A percentile compares a stretch with the other conserved stretches of the same genome.
phyloP scores from a whole-genome alignment of 306 rosid genomes.

The Biancaea sappan region DNA sequence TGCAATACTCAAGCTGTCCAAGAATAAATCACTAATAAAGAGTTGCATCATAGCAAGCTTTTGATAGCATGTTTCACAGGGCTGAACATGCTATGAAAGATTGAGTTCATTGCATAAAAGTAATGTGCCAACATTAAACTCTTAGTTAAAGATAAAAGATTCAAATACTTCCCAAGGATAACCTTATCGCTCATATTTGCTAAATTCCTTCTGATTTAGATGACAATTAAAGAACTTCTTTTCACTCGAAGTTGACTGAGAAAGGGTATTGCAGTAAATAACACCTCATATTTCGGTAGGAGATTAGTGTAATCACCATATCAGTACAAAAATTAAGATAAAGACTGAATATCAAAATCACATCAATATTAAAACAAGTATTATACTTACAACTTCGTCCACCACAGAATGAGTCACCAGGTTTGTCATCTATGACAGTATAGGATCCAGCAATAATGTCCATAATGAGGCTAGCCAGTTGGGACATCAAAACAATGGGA shows the following conservation, averaged over 20 bases:
- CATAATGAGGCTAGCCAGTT: slow-evolving; percentile 95
- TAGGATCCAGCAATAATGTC: slow-evolving; percentile 97
- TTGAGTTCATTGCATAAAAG: slow-evolving; percentile 12
- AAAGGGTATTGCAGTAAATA: slow-evolving; percentile 21
- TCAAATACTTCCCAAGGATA: background rate
- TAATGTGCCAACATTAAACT: background rate
- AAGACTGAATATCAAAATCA: slow-evolving; percentile 18
- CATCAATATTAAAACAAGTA: slow-evolving; percentile 30
- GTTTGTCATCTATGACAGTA: slow-evolving; percentile 59
- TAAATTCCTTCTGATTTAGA: slow-evolving; percentile 27
- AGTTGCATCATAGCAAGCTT: slow-evolving; percentile 21
- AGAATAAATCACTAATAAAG: background rate
- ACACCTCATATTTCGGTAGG: background rate
- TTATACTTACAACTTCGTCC: slow-evolving; percentile 77
- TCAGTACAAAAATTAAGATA: slow-evolving; percentile 28
- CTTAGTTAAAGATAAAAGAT: background rate
- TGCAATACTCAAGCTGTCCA: slow-evolving; percentile 8
- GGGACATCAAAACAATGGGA: slow-evolving; percentile 98
- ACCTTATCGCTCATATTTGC: background rate
- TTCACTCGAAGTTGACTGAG: slow-evolving; percentile 27
- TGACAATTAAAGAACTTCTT: slow-evolving; percentile 17
- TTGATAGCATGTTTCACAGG: slow-evolving; percentile 19
- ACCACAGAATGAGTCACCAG: slow-evolving; percentile 59
- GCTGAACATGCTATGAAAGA: slow-evolving; percentile 15
- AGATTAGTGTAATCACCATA: slow-evolving; percentile 18